Evolutionary conservation across 2,329 filamentous ascomycete species (phyloP).

Genomic region (Fusarium proliferatum): DNA sequence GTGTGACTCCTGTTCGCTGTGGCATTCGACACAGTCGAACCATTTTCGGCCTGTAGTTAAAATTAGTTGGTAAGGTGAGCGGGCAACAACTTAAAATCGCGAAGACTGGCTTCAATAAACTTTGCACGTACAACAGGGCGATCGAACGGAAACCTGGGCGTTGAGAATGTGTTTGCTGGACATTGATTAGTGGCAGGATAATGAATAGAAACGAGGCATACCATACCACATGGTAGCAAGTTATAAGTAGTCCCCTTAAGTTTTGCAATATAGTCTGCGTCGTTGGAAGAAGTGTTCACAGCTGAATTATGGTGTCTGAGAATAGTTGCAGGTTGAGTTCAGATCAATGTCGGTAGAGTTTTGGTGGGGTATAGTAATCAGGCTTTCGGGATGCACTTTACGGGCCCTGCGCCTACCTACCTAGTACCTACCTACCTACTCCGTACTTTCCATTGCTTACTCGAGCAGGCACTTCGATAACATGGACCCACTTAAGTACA

Average conservation of each 20-base stretch:
- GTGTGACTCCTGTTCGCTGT: conserved; percentile 83
- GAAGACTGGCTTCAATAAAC: neutral
- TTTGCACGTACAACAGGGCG: conserved; percentile 83
- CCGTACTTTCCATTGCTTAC: neutral
- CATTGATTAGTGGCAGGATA: conserved; percentile 11
- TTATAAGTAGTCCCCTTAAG: neutral
- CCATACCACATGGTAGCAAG: conserved; percentile 52
- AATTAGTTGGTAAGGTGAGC: neutral
- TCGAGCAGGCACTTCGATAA: neutral
- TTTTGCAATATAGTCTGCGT: neutral
- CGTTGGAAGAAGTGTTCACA: neutral
- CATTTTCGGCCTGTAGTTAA: conserved; percentile 83
- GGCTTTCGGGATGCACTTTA: conserved; percentile 17
- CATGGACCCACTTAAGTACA: neutral
- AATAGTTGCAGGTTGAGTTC: conserved; percentile 6
- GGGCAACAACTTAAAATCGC: neutral
- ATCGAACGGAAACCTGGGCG: conserved; percentile 95
- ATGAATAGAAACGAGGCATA: neutral
- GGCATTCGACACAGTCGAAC: conserved; percentile 99
- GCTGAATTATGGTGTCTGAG: neutral
- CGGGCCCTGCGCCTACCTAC: conserved; percentile 1
- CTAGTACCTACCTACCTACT: neutral
- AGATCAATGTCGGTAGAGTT: conserved; percentile 20
- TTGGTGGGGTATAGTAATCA: conserved; percentile 38
- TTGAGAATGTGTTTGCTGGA: conserved; percentile 96